phyloP scores from a whole-genome alignment of 2,329 filamentous ascomycete species.

The Colletotrichum trifolii region DNA sequence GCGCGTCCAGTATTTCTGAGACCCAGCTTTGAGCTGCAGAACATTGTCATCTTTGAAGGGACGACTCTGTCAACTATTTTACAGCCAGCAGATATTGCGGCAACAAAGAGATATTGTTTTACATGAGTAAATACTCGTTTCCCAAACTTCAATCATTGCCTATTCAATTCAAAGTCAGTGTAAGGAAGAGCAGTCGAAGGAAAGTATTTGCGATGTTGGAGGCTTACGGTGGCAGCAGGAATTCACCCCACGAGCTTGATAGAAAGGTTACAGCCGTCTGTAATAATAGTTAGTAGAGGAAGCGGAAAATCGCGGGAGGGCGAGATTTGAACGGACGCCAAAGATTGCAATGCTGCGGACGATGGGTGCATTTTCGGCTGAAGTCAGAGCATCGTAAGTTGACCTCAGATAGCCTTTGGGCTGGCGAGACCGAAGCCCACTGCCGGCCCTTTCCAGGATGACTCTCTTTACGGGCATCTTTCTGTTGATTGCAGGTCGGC shows the following conservation, averaged over 20 bases:
- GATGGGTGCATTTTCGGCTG: slow-evolving; percentile 75
- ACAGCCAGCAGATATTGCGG: slow-evolving; percentile 34
- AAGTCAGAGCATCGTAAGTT: slow-evolving; percentile 72
- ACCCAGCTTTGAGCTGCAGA: background rate
- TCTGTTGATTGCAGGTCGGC: slow-evolving; percentile 22
- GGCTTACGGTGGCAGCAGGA: slow-evolving; percentile 72
- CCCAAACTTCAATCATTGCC: slow-evolving; percentile 30
- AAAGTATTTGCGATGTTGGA: background rate
- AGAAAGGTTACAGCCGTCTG: slow-evolving; percentile 75
- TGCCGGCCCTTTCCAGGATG: slow-evolving; percentile 58
- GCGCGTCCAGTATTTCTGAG: too few relatives aligned
- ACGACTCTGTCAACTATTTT: slow-evolving; percentile 32
- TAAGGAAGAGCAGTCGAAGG: background rate
- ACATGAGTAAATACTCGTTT: slow-evolving; percentile 28
- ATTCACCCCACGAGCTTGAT: slow-evolving; percentile 74
- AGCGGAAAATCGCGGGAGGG: background rate
- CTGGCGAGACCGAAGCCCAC: slow-evolving; percentile 51
- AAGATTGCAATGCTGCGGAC: slow-evolving; percentile 76
- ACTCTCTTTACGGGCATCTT: slow-evolving; percentile 74
- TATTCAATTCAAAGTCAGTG: background rate
- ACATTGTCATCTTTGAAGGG: slow-evolving; percentile 26
- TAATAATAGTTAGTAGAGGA: slow-evolving; percentile 24
- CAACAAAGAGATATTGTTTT: slow-evolving; percentile 30
- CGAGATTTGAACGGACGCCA: slow-evolving; percentile 62
- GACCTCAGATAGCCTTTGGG: slow-evolving; percentile 66